These are phyloP conservation scores for Bipolaris victoriae DNA, from an alignment of 2,329 filamentous ascomycete species.

Conservation along the genomic window DNA sequence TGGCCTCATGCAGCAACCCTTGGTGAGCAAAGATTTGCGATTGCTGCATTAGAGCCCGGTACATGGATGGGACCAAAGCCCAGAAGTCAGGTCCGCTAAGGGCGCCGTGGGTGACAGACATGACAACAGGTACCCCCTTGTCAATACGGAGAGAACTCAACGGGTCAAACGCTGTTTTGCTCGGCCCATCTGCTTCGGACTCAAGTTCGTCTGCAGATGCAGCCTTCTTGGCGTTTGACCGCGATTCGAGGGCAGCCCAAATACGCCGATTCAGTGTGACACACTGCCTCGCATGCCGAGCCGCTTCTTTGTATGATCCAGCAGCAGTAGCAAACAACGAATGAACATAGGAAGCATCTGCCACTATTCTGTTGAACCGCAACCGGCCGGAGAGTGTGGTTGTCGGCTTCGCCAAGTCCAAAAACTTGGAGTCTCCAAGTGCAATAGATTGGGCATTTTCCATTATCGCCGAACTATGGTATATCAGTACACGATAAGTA, in stretches of 20 bases:
- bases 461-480: slow-evolving; percentile 36
- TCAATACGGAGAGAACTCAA: slow-evolving; percentile 39
- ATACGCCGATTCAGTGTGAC: slow-evolving; percentile 58
- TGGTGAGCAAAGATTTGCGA: slow-evolving; percentile 81
- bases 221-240: slow-evolving; percentile 31
- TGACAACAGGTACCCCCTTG: slow-evolving; percentile 40
- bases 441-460: slow-evolving; percentile 39
- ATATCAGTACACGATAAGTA: slow-evolving; percentile 20
- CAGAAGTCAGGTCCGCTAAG: slow-evolving; percentile 74
- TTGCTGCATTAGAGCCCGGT: slow-evolving; percentile 73
- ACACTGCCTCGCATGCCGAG: slow-evolving; percentile 57
- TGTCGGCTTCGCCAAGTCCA: slow-evolving; percentile 39
- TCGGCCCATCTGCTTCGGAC: slow-evolving; percentile 25
- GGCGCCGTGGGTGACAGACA: slow-evolving; percentile 53
- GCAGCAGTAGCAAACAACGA: slow-evolving; percentile 69
- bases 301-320: slow-evolving; percentile 54
- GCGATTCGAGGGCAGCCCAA: slow-evolving; percentile 59
- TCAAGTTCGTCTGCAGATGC: slow-evolving; percentile 18
- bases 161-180: slow-evolving; percentile 31
- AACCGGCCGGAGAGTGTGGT: slow-evolving; percentile 44
- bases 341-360: slow-evolving; percentile 67
- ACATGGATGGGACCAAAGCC: slow-evolving; percentile 75
- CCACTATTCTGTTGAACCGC: slow-evolving; percentile 59
- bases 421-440: slow-evolving; percentile 34
- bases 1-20: slow-evolving; percentile 84